Percentiles rank a stretch among this genome's conserved stretches.
These are phyloP conservation scores for Beverwykella pulmonaria DNA, from an alignment of 495 filamentous ascomycete genomes.

Conservation along the genomic window DNA sequence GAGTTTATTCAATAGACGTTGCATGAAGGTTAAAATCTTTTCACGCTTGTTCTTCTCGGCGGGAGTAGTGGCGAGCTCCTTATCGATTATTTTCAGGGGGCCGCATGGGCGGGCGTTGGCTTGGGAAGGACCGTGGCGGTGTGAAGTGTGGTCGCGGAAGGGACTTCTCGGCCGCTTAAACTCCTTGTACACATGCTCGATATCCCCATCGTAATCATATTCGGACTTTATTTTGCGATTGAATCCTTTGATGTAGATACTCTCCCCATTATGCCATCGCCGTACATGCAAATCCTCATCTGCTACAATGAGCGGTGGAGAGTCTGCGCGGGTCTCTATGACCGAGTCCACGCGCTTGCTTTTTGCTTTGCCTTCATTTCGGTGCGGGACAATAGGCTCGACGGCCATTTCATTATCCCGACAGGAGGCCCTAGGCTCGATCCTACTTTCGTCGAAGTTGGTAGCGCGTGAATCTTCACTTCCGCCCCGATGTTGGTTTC, in stretches of 20 bases:
- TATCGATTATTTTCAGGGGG: not conserved
- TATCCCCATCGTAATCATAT: constrained; percentile 22
- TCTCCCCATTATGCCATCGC: not conserved
- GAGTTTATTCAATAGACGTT: not conserved
- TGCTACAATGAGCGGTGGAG: not conserved
- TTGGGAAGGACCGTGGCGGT: too few species aligned
- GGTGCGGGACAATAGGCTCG: too few species aligned
- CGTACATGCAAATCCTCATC: not conserved
- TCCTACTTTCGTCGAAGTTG: not conserved
- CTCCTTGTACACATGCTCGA: constrained; percentile 15
- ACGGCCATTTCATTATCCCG: too few species aligned
- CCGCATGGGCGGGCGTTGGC: not conserved
- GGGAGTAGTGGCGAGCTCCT: not conserved
- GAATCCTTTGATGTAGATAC: constrained; percentile 4
- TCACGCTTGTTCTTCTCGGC: not conserved
- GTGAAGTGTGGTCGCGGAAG: too few species aligned
- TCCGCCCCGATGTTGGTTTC: not conserved
- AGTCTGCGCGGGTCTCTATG: not conserved
- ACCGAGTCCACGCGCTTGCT: not conserved
- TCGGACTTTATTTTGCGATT: not conserved
- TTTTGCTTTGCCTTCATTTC: too few species aligned
- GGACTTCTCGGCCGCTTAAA: too few species aligned
- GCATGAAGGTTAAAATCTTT: not conserved
- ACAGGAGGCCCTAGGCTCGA: too few species aligned
- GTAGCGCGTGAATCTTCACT: not conserved